Conservation (phyloP, 345 rosid species). For the Noccaea caerulescens region DNA sequence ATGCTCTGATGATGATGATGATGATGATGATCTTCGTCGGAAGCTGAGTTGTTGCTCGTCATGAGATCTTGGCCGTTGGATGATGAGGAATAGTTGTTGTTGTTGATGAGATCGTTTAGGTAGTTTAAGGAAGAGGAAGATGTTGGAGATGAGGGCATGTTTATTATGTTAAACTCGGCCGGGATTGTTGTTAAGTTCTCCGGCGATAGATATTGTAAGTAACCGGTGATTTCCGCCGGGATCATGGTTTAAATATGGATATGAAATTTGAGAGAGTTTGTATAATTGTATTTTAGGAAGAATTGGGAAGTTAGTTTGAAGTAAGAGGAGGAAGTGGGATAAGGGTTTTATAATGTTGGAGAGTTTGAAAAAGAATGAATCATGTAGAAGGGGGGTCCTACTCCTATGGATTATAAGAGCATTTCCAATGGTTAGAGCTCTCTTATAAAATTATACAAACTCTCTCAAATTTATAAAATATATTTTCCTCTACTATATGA, state of each 20-base stretch:
- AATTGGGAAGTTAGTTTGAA: constrained; percentile 26
- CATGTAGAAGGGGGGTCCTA: constrained; percentile 28
- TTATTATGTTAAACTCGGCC: constrained; percentile 13
- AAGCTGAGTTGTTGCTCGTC: constrained; percentile 74
- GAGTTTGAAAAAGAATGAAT: constrained; percentile 8
- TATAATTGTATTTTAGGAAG: neutral
- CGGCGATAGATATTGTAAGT: constrained; percentile 30
- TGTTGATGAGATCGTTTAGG: constrained; percentile 39
- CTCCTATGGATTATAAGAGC: constrained; percentile 3
- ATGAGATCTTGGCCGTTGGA: constrained; percentile 43
- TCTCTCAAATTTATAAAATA: too few species aligned
- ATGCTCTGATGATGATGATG: constrained; percentile 48
- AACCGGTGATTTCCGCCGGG: constrained; percentile 40
- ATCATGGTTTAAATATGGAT: constrained; percentile 28
- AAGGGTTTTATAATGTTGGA: constrained; percentile 36
- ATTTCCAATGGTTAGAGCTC: neutral
- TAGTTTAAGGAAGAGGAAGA: constrained; percentile 42
- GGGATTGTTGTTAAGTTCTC: constrained; percentile 30
- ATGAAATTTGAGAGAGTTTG: constrained; percentile 10
- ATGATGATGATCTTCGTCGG: constrained; percentile 66
- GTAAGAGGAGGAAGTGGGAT: constrained; percentile 24
- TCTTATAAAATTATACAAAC: too few species aligned
- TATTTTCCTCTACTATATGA: too few species aligned
- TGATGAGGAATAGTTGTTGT: constrained; percentile 35
- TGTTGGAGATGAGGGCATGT: constrained; percentile 37